phyloP scores from a whole-genome alignment of 129 eudicot species.

The Arctium lappa region DNA sequence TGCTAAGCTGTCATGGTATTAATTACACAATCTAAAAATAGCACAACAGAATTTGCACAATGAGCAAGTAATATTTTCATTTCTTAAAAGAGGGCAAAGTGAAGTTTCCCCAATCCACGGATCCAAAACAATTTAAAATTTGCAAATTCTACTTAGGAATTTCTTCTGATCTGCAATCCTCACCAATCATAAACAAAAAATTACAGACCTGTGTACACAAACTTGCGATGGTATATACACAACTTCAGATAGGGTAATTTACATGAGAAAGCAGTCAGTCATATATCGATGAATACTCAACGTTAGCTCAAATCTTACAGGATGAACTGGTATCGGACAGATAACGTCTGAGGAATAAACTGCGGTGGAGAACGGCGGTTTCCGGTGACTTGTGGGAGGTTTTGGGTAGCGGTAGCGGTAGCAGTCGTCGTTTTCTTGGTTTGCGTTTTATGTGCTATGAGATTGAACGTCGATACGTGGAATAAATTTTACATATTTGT shows the following conservation, averaged over 20 bases:
- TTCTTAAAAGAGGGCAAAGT: constrained; percentile 10
- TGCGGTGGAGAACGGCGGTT: constrained; percentile 16
- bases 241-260: constrained; percentile 1
- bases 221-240: not conserved
- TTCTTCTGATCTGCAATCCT: constrained; percentile 18
- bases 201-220: not conserved
- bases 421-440: constrained; percentile 22
- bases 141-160: constrained; percentile 11
- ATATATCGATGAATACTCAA: not conserved
- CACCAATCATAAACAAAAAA: not conserved
- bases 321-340: not conserved
- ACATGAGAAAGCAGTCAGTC: constrained; percentile 2
- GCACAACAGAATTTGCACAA: constrained; percentile 5
- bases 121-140: constrained; percentile 18
- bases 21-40: constrained; percentile 1
- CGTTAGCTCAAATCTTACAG: constrained; percentile 18
- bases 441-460: constrained; percentile 12
- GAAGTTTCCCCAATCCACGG: constrained; percentile 29
- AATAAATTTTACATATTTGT: constrained; percentile 13
- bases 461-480: not conserved
- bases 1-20: constrained; percentile 3
- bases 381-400: constrained; percentile 21
- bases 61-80: not conserved
- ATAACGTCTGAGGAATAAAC: not conserved
- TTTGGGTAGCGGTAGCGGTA: constrained; percentile 1